Percentiles rank a stretch among this genome's conserved stretches.
phyloP scores from a whole-genome alignment of 805 yeast genomes.

The Candida coquimbonensis region DNA sequence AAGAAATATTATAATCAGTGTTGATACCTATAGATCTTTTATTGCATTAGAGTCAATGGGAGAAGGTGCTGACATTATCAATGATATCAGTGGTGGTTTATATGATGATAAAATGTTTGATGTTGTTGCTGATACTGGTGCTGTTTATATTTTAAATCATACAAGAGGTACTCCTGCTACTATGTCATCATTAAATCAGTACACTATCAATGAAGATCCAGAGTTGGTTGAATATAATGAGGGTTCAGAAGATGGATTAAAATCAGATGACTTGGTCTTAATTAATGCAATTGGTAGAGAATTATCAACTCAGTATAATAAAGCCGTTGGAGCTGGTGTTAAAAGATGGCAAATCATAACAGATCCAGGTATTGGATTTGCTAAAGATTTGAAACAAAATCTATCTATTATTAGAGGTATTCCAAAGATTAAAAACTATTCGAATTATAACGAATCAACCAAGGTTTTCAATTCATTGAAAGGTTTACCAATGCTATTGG shows the following conservation, averaged over 20 bases:
- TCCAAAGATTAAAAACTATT: constrained; percentile 41
- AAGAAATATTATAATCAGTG: constrained; percentile 49
- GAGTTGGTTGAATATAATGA: constrained; percentile 32
- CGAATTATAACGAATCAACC: constrained; percentile 26
- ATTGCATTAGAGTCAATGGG: constrained; percentile 66
- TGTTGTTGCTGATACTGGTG: constrained; percentile 62
- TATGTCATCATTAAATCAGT: constrained; percentile 57
- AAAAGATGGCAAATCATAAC: constrained; percentile 84
- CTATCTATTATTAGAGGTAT: constrained; percentile 50
- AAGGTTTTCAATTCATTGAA: constrained; percentile 15
- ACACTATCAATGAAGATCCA: constrained; percentile 34
- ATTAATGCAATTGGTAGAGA: constrained; percentile 61
- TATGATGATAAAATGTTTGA: constrained; percentile 61
- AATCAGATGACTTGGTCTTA: constrained; percentile 26
- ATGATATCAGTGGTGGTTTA: constrained; percentile 81
- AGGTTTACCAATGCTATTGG: constrained; percentile 62
- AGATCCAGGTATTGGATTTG: constrained; percentile 97
- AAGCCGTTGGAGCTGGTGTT: constrained; percentile 58
- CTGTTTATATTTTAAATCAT: constrained; percentile 78
- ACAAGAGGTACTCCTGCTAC: constrained; percentile 74
- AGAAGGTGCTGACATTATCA: constrained; percentile 86
- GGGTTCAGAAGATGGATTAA: constrained; percentile 12
- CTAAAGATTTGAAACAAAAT: constrained; percentile 74
- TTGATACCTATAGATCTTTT: constrained; percentile 78
- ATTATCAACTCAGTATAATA: constrained; percentile 43